Evolutionary conservation across 495 filamentous ascomycete species (phyloP).

Genomic region (Penicillium lagena): DNA sequence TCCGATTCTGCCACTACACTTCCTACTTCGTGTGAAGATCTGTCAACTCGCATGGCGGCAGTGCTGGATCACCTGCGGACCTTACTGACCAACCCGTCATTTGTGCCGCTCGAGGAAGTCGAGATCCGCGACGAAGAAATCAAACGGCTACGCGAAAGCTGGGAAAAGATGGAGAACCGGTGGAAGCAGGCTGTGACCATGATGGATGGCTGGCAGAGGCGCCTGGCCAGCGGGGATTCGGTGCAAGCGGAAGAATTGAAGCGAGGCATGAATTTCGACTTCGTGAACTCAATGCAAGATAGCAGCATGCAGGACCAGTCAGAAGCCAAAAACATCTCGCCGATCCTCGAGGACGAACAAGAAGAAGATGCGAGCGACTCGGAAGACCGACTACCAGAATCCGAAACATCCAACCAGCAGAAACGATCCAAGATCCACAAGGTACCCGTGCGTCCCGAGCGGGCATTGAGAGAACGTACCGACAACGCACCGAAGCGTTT

Average conservation of each 20-base stretch:
- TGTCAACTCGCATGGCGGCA: conserved; percentile 63
- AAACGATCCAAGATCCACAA: conserved; percentile 16
- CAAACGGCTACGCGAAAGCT: conserved; percentile 67
- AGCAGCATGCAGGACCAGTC: conserved; percentile 25
- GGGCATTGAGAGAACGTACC: conserved; percentile 36
- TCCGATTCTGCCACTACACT: conserved; percentile 30
- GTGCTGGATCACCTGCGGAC: conserved; percentile 74
- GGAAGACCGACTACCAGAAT: conserved; percentile 21
- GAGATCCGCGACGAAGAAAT: conserved; percentile 89
- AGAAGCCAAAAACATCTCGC: conserved; percentile 36
- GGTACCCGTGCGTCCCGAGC: conserved; percentile 20
- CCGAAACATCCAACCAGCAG: conserved; percentile 10
- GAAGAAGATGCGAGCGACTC: conserved; percentile 34
- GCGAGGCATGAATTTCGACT: conserved; percentile 63
- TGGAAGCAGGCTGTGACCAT: conserved; percentile 86
- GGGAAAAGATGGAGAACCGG: conserved; percentile 83
- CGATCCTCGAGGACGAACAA: conserved; percentile 45
- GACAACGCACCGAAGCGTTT: conserved; percentile 33
- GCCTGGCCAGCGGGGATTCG: conserved; percentile 71
- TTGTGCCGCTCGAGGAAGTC: conserved; percentile 93
- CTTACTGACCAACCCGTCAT: conserved; percentile 88
- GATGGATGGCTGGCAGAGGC: conserved; percentile 89
- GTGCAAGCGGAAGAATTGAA: conserved; percentile 79
- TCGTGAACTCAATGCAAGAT: conserved; percentile 46
- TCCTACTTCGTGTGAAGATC: conserved; percentile 59